Evolutionary conservation across 225 moss, liverwort and hornwort species (phyloP), one percentile per base, ranked within the genome.

Genomic region (Neckera pumila): DNA sequence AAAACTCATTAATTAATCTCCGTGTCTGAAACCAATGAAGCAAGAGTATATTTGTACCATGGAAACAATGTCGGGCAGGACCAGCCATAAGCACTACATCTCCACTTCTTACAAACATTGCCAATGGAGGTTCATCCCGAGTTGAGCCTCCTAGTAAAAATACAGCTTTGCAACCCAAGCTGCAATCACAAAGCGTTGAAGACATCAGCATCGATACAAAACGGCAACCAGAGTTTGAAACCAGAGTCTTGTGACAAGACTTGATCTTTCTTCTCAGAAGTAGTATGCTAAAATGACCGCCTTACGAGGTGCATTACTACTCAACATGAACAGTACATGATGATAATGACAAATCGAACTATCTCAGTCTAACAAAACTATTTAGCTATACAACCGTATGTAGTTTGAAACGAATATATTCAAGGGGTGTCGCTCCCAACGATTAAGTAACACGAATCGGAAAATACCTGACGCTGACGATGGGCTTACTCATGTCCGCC

Each of bases 31-130:
- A 77, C 51, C 65, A 85, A 40, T 60, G 49, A 62, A 67, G 85
- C 57, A 82, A 86, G 88, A 79, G 86, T 33, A 56, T 49, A n/a
- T 49, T 62, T 42, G 67, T 93, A 96, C 96, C 99, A 83, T 99
- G 99, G 73, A 95, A 99, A 90, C 97, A 97, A 34, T 89, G 94
- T 67, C 99, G 96, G 27, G 97, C 96, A 85, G 97, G 88, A 87
- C 96, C 97, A 76, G 96, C 95, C 96, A 99, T 97, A 77, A 99
- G 97, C 87, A 99, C 96, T 28, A 95, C 99, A 93, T 99, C 99
- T 76, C 99, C 99, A 89, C 99, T 99, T 65, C 99, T 95, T 64
- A 99, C 90, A 77, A 96, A 99, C 96, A 99, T 97, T 71, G 99
- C 97, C 36, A 91, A 84, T 76, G 99, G 99, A 89, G 93, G 62